Evolutionary conservation across 2,329 filamentous ascomycete species (phyloP).

Genomic region (Ophiostoma perfectum): DNA sequence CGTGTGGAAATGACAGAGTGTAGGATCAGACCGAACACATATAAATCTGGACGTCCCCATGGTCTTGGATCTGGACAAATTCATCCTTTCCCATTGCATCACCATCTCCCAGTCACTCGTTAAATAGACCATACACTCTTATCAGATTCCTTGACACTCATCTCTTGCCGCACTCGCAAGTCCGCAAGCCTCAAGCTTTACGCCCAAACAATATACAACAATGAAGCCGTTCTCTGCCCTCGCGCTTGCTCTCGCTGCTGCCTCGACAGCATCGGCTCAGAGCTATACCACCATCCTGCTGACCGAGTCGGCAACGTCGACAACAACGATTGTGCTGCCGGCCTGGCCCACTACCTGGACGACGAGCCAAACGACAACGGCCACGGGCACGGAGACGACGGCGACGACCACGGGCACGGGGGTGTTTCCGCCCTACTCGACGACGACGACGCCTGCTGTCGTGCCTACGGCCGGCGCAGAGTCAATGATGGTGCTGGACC

Average conservation of each 20-base stretch:
- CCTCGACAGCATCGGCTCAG: slow-evolving; percentile 16
- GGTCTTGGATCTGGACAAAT: too few species aligned
- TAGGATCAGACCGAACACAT: neutral
- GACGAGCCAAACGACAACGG: neutral
- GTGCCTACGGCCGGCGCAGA: slow-evolving; percentile 27
- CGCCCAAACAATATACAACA: neutral
- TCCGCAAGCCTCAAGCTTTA: neutral
- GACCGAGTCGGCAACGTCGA: slow-evolving; percentile 23
- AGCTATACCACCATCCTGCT: slow-evolving; percentile 23
- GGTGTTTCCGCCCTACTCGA: slow-evolving; percentile 2
- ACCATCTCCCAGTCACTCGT: too few species aligned
- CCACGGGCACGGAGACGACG: slow-evolving; percentile 10
- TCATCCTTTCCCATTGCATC: too few species aligned
- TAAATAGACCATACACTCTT: too few species aligned
- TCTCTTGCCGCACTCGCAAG: too few species aligned
- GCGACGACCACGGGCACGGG: slow-evolving; percentile 7
- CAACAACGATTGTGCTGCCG: slow-evolving; percentile 24
- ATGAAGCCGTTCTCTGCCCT: slow-evolving; percentile 12
- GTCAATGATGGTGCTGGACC: slow-evolving; percentile 23
- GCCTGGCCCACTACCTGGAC: slow-evolving; percentile 22
- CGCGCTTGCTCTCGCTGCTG: neutral
- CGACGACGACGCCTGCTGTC: slow-evolving; percentile 18
- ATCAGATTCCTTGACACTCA: too few species aligned
- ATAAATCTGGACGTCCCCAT: neutral
- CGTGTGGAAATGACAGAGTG: neutral